Conservation (phyloP, 495 filamentous ascomycete genomes). For the Neurospora africana region DNA sequence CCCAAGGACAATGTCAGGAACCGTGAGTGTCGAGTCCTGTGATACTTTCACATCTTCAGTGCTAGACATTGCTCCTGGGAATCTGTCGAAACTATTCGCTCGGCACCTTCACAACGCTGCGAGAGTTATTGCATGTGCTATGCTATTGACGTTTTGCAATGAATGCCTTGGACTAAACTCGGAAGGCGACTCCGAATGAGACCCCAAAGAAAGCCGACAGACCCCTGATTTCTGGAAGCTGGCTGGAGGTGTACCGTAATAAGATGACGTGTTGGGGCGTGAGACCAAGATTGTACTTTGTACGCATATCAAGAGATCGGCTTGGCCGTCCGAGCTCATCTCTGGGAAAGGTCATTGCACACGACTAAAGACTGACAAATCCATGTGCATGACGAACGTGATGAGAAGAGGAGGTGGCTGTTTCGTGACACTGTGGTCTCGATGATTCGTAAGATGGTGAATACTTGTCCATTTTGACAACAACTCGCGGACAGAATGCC, state of each 20-base stretch:
- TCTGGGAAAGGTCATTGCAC: not conserved
- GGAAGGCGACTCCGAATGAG: not conserved
- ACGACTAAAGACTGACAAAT: not conserved
- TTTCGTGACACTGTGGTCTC: not conserved
- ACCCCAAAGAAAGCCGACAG: rapidly evolving
- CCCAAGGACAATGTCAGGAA: not conserved
- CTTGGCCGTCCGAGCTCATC: not conserved
- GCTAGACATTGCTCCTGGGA: not conserved
- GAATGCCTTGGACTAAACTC: not conserved
- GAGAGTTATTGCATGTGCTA: no score
- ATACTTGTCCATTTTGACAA: not conserved
- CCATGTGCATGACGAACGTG: not conserved
- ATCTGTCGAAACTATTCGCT: rapidly evolving
- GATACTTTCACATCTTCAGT: not conserved
- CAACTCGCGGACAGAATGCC: no score
- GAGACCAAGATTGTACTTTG: not conserved
- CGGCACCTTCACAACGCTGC: not conserved
- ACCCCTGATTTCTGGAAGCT: not conserved
- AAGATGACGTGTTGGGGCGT: not conserved
- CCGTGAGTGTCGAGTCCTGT: not conserved
- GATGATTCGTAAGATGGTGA: not conserved
- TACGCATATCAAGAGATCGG: not conserved
- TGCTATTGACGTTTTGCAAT: not conserved
- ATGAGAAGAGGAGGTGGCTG: not conserved
- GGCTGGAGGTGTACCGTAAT: not conserved